Evolutionary conservation across 2,329 filamentous ascomycete species (phyloP), one percentile per base, ranked within the genome.

Genomic region (Corniculantispora saksenae): DNA sequence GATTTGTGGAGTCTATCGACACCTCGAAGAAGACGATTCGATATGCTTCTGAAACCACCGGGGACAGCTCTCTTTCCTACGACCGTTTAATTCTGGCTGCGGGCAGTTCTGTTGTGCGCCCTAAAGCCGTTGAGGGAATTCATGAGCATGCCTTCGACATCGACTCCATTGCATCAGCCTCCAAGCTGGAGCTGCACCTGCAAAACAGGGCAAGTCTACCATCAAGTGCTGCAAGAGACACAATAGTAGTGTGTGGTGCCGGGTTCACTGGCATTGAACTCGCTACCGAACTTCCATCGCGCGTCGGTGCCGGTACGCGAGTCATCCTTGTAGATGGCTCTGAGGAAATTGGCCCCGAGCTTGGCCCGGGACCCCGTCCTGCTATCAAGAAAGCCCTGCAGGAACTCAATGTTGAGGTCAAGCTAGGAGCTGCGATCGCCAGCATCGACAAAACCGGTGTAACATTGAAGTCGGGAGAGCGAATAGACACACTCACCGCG

Each of bases 241-340:
- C 77, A 1, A 66, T 79, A 15, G 70, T 79, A 1, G 67, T 80
- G 1, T 73, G 73, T 55, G 75, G 74, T 17, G 74, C 55, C 4
- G 72, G 74, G 1, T 77, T 81, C 67, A 78, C 76, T 2, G 77
- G 79, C 6, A 73, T 77, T 2, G 74, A 75, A 48, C 55, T 75
- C 0, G 71, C 72, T 0, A 60, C 73, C 0, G 76, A 79, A 51
- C 63, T 80, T 0, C 74, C 76, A 0, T 57, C 54, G 1, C 72
- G 77, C 0, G 69, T 79, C 3, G 61, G 65, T 2, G 5, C 43
- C 1, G 53, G 56, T 2, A 25, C 60, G 1, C 69, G 68, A 0
- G 35, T 77, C 25, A 19, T 77, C 15, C 58, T 80, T 1, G 67
- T 80, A 12, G 76, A 75, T 10, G 63, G 65, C 5, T 70, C 71